phyloP scores from a whole-genome alignment of 2,329 filamentous ascomycete species.

The Trichoderma sp. region DNA sequence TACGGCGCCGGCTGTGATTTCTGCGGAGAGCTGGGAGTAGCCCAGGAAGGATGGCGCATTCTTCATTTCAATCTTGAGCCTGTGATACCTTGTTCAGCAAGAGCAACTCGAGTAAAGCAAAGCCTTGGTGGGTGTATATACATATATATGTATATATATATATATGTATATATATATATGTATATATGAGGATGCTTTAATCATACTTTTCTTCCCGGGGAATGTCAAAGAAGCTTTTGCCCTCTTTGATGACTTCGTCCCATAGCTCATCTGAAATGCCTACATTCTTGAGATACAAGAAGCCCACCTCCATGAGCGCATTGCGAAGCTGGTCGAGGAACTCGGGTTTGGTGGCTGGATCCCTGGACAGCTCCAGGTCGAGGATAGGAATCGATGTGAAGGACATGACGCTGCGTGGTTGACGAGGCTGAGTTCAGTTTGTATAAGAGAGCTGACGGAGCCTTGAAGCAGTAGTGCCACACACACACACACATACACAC shows the following conservation, averaged over 20 bases:
- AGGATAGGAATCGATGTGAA: slow-evolving; percentile 78
- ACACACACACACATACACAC: not conserved
- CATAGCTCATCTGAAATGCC: slow-evolving; percentile 69
- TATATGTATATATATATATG: not conserved
- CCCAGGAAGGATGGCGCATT: slow-evolving; percentile 72
- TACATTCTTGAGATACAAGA: slow-evolving; percentile 81
- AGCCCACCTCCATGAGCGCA: slow-evolving; percentile 83
- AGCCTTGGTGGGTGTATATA: too few species aligned
- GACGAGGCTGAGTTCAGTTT: not conserved
- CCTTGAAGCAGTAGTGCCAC: not conserved
- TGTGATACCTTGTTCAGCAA: slow-evolving; percentile 32
- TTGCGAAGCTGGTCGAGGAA: slow-evolving; percentile 73
- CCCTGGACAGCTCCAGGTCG: slow-evolving; percentile 67
- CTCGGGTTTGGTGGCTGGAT: slow-evolving; percentile 65
- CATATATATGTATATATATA: not conserved
- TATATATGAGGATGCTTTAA: not conserved
- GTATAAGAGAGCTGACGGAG: not conserved
- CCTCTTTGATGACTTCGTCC: slow-evolving; percentile 65
- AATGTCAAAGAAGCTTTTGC: slow-evolving; percentile 74
- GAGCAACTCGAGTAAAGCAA: not conserved
- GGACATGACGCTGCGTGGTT: slow-evolving; percentile 49
- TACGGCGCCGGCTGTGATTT: slow-evolving; percentile 70
- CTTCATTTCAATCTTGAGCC: slow-evolving; percentile 71
- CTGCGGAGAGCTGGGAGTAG: slow-evolving; percentile 65
- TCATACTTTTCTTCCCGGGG: slow-evolving; percentile 72